Base-by-base conservation (phyloP, 768 basidiomycete genomes). In the Pholiota molesta region DNA sequence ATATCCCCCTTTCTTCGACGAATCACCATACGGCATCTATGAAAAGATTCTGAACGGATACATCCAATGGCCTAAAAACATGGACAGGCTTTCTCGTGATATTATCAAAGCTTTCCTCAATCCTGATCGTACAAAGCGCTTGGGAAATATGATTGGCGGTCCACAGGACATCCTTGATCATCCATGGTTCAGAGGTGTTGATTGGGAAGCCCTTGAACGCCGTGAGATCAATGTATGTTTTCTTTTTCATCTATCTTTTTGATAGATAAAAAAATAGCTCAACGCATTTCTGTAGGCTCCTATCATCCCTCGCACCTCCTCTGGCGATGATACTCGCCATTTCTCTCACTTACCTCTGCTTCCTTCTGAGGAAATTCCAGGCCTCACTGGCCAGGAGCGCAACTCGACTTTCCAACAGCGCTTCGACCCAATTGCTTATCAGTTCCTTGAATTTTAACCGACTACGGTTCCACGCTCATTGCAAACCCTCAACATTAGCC, bases 1-100 rank as follows among this genome's bases (percentile, higher is more conserved):
- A 1, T 99, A 97, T 71, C 96, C 97, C 28, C 97, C 97, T 21
- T 99, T 99, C 83, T 98, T 94, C 75, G 95, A 98, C 72, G 94
- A 97, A 74, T 94, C 94, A n/a, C 90, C 96, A 0, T 92, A 97
- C 74, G 96, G 94, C 51, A 98, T 98, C 76, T 99, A 99, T 74
- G 97, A 99, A 79, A 97, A 96, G 79, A 98, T 99, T 65, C 79
- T 99, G 42, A 86, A 84, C 60, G 93, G 93, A 29, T 85, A 89
- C 62, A 90, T 97, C 52, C 86, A 92, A 65, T 98, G 95, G 89
- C 97, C 97, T n/a, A 83, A 82, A 60, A 88, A 86, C 64, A 89
- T 98, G 80, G 96, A 99, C 71, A 86, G 87, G 19, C 85, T 95
- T 29, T 97, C 96, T 47, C 89, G 89, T 66, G 92, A 94, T 66